phyloP scores from a whole-genome alignment of 78 protist genomes.

The Dictyostelium discoideum region DNA sequence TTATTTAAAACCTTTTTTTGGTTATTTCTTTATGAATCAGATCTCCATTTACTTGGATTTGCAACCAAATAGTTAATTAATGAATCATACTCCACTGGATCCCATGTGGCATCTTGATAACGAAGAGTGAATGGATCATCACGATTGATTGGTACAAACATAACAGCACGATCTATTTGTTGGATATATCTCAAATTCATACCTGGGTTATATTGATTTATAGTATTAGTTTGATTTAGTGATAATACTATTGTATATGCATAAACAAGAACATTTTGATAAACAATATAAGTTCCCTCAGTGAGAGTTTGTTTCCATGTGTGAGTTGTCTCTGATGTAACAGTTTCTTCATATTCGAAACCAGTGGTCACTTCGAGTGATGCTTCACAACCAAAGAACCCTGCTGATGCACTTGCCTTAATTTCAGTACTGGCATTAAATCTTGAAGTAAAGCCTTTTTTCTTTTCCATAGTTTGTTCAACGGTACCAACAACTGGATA shows the following conservation, averaged over 20 bases:
- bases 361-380: not conserved
- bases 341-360: not conserved
- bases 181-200: not conserved
- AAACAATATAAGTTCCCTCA: not conserved
- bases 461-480: not conserved
- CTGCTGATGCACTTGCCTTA: not conserved
- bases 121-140: constrained; percentile 1
- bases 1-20: too few relatives aligned
- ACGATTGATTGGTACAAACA: not conserved
- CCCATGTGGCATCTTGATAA: not conserved
- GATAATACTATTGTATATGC: not conserved
- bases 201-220: too few relatives aligned
- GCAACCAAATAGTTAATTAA: not conserved
- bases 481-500: not conserved
- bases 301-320: not conserved
- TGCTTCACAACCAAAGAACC: not conserved
- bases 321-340: not conserved
- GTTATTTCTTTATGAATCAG: too few relatives aligned
- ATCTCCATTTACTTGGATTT: not conserved
- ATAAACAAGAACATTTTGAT: not conserved
- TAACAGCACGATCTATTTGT: not conserved
- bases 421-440: not conserved
- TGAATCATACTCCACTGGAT: not conserved
- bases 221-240: too few relatives aligned
- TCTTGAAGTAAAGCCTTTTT: not conserved